These are phyloP conservation scores for Plantago major DNA, from an alignment of 257 asterid genomes.

Conservation along the genomic window DNA sequence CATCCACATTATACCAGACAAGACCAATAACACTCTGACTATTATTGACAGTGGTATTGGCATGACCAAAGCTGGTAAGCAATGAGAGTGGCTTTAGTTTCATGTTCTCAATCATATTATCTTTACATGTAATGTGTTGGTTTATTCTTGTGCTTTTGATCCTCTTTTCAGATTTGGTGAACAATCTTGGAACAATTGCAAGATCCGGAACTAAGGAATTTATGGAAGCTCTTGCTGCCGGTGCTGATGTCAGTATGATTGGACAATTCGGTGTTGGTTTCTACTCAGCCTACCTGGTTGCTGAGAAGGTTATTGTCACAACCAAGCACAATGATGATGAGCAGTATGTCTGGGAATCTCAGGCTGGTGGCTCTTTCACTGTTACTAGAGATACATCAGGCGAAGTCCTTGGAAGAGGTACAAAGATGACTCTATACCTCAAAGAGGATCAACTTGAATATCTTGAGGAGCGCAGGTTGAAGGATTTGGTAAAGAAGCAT, in stretches of 20 bases:
- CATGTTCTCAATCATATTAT: not conserved
- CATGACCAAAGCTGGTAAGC: constrained; percentile 61
- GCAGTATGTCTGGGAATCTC: constrained; percentile 59
- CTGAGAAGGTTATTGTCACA: constrained; percentile 50
- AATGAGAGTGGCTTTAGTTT: not conserved
- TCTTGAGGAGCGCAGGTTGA: constrained; percentile 53
- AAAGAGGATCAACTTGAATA: constrained; percentile 64
- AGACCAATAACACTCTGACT: constrained; percentile 39
- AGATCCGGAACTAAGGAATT: constrained; percentile 67
- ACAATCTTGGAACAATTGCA: constrained; percentile 57
- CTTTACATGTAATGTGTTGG: not conserved
- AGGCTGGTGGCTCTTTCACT: constrained; percentile 61
- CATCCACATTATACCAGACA: constrained; percentile 55
- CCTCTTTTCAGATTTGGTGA: constrained; percentile 39
- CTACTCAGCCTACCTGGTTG: constrained; percentile 54
- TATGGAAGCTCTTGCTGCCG: constrained; percentile 63
- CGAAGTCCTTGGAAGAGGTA: constrained; percentile 53
- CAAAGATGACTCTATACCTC: constrained; percentile 45
- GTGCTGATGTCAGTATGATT: constrained; percentile 67
- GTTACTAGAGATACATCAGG: constrained; percentile 48
- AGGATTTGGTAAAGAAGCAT: constrained; percentile 56
- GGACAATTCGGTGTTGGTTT: constrained; percentile 69
- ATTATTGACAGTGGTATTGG: constrained; percentile 58
- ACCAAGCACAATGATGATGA: constrained; percentile 63
- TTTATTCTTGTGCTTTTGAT: too few relatives aligned